A percentile compares a stretch with the other conserved stretches of the same genome.
Evolutionary conservation across 1,139 yeast species (phyloP).

Genomic region (Meyerozyma carpophila): DNA sequence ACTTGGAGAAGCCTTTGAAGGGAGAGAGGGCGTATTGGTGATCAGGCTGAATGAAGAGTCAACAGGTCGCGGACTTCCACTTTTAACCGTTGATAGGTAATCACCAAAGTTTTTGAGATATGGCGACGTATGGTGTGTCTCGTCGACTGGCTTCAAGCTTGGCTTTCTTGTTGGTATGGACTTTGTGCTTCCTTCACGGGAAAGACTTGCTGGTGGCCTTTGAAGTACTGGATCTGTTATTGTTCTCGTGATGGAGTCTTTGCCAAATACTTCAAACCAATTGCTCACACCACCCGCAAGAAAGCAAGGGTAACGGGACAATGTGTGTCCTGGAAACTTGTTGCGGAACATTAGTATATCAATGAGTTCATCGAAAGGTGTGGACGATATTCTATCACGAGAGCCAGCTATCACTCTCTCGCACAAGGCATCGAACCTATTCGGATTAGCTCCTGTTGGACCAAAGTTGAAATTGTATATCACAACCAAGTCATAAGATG

Average conservation of each 20-base stretch:
- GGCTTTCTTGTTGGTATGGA: constrained; percentile 9
- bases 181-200: constrained; percentile 12
- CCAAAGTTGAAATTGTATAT: constrained; percentile 49
- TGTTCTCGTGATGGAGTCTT: constrained; percentile 19
- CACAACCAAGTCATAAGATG: constrained; percentile 55
- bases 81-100: constrained; percentile 32
- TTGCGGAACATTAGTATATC: constrained; percentile 43
- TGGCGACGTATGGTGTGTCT: constrained; percentile 12
- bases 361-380: constrained; percentile 47
- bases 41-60: not conserved
- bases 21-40: not conserved
- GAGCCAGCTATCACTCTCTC: constrained; percentile 16
- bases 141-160: constrained; percentile 4
- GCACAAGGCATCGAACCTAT: constrained; percentile 24
- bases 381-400: constrained; percentile 18
- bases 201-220: constrained; percentile 20
- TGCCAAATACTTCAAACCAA: constrained; percentile 34
- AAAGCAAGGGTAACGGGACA: constrained; percentile 30
- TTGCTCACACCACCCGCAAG: constrained; percentile 38
- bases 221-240: constrained; percentile 10
- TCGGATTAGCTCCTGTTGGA: constrained; percentile 12
- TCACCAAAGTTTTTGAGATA: constrained; percentile 37
- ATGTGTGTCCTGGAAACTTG: constrained; percentile 31
- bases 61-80: not conserved
- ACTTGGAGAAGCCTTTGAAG: not conserved